A percentile compares a stretch with the other conserved stretches of the same genome.
Evolutionary conservation across 306 rosid species (phyloP).

Genomic region (Abrus precatorius): DNA sequence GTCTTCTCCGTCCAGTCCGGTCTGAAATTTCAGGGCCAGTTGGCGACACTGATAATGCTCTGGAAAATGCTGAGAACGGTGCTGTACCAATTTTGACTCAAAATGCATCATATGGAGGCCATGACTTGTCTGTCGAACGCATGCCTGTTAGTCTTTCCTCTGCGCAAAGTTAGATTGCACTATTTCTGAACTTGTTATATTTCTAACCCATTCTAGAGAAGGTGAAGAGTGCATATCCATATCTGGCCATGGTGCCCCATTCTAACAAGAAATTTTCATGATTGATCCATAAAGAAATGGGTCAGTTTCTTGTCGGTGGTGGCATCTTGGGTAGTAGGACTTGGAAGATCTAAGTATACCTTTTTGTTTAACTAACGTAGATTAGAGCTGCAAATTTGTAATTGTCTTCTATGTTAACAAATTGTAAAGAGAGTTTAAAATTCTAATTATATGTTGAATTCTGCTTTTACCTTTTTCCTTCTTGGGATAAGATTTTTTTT

Average conservation of each 20-base stretch:
- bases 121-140: constrained; percentile 49
- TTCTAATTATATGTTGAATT: constrained; percentile 40
- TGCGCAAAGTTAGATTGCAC: constrained; percentile 55
- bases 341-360: constrained; percentile 42
- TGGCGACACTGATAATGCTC: constrained; percentile 55
- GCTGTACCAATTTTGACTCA: constrained; percentile 42
- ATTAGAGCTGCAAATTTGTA: constrained; percentile 43
- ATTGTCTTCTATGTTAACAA: constrained; percentile 19
- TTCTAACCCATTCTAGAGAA: constrained; percentile 61
- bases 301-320: constrained; percentile 40
- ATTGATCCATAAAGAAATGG: constrained; percentile 61
- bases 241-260: constrained; percentile 51
- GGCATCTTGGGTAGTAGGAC: constrained; percentile 44
- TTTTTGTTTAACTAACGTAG: constrained; percentile 49
- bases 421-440: constrained; percentile 44
- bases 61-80: constrained; percentile 73
- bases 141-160: constrained; percentile 54
- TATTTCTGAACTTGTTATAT: constrained; percentile 46
- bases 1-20: constrained; percentile 76
- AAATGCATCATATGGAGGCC: constrained; percentile 52
- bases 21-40: constrained; percentile 66
- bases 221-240: constrained; percentile 48
- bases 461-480: constrained; percentile 9
- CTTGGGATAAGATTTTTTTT: not conserved
- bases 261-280: constrained; percentile 57